Evolutionary conservation across 495 filamentous ascomycete genomes (phyloP).

Genomic region (Durotheca rogersii): DNA sequence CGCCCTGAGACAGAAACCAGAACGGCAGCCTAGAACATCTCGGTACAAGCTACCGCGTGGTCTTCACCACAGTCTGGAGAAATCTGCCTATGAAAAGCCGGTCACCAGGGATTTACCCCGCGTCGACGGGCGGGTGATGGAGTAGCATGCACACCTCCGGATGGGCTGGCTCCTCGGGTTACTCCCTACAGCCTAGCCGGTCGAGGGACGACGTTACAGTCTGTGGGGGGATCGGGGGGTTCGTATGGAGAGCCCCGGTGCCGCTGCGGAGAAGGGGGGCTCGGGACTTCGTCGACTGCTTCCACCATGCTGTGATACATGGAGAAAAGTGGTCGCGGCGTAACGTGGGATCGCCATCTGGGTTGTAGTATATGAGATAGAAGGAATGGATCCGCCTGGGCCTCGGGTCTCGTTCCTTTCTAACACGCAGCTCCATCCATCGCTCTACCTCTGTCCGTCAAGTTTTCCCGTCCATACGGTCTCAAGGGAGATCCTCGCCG

Average conservation of each 20-base stretch:
- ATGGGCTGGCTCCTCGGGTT: not conserved
- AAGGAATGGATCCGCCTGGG: too few relatives aligned
- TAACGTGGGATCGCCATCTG: not conserved
- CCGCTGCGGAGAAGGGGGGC: constrained; percentile 16
- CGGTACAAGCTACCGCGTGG: constrained; percentile 4
- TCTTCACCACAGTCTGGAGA: not conserved
- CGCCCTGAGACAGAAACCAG: too few relatives aligned
- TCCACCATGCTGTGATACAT: not conserved
- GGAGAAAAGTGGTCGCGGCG: not conserved
- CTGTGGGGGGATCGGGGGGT: constrained; percentile 13
- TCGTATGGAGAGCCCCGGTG: constrained; percentile 8
- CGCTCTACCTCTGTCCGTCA: too few relatives aligned
- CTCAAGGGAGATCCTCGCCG: too few relatives aligned
- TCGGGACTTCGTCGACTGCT: constrained; percentile 10
- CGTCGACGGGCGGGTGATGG: not conserved
- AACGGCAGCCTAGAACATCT: too few relatives aligned
- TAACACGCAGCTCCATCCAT: not conserved
- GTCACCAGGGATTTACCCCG: constrained; percentile 19
- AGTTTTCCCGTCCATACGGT: too few relatives aligned
- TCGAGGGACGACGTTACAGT: not conserved
- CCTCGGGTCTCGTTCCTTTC: not conserved
- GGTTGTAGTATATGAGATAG: not conserved
- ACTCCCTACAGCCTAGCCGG: constrained; percentile 5
- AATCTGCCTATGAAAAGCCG: not conserved
- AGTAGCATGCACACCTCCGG: not conserved